Percentiles rank a stretch among this genome's conserved stretches.
Conservation (phyloP, 2,329 filamentous ascomycete genomes). For the Arthrobotrys sphaeroides region DNA sequence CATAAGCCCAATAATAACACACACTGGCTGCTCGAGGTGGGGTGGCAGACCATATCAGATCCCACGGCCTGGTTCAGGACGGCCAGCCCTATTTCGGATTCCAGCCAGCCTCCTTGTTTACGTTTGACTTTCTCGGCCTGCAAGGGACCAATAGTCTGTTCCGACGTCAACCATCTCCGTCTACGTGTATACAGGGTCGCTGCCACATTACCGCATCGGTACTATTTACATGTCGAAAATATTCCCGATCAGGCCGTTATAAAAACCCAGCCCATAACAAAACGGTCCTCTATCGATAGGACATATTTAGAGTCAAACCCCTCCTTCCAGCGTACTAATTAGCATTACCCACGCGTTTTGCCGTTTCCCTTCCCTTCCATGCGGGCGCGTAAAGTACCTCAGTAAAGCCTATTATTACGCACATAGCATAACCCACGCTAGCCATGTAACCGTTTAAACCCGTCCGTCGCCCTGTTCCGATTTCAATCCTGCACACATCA, state of each 20-base stretch:
- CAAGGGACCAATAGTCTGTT: slow-evolving; percentile 11
- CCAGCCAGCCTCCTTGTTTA: slow-evolving; percentile 9
- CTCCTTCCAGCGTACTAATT: no score
- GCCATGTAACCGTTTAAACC: background rate
- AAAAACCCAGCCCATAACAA: no score
- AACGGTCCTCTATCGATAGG: background rate
- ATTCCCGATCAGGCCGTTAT: slow-evolving; percentile 1
- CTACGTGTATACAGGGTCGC: background rate
- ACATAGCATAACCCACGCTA: background rate
- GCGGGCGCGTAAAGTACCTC: slow-evolving; percentile 26
- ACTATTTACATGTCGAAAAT: background rate
- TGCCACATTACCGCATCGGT: background rate
- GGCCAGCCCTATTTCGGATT: background rate
- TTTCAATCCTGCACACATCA: background rate
- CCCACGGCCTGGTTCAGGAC: no score
- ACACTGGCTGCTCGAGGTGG: background rate
- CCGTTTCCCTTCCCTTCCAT: background rate
- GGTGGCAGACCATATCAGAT: background rate
- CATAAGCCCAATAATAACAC: background rate
- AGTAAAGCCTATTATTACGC: background rate
- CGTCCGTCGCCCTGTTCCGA: slow-evolving; percentile 27
- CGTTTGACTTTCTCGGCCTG: background rate
- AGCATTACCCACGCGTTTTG: slow-evolving; percentile 15
- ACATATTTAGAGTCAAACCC: no score
- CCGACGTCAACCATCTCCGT: background rate